Evolutionary conservation across 2,329 filamentous ascomycete species (phyloP), one percentile per base, ranked within the genome.

Genomic region (Helotiales sp.): DNA sequence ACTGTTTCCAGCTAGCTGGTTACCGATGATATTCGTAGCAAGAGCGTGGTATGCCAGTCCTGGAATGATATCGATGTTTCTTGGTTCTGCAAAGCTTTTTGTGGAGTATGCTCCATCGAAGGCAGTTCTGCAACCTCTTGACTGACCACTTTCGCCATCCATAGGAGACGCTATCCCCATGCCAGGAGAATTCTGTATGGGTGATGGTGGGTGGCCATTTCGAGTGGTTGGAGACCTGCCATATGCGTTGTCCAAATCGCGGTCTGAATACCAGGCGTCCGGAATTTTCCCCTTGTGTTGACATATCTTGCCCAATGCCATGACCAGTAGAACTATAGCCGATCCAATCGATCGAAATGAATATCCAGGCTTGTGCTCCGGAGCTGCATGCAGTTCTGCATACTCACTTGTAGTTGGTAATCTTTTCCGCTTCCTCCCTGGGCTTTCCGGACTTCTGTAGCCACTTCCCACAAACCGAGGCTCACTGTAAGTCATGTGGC

Each of bases 281-380:
- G 86, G 86, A 3, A 90, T 82, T 69, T 80, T 82, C 0, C 83
- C 82, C 54, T 82, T 83, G 71, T 85, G 79, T 8, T 83, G 77
- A 74, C 92, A 95, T 13, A 98, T 91, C 75, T 93, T 93, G n/a
- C 96, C 96, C 6, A 99, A 81, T 0, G 95, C 95, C 63, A 98
- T 83, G 0, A 97, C 88, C 4, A 95, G 83, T 2, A 97, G 84
- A 1, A 97, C 87, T 45, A 98, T 84, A 0, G 93, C 93, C 72
- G 92, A 97, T 62, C 89, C 86, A 17, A 96, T 88, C 7, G 91
- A 93, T 61, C 90, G 84, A 71, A 85, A 86, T 2, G 87, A 87
- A 65, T 82, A 82, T 2, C 83, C 82, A 6, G 81, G 79, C 71
- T 83, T 85, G 22, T 71, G 63, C 24, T 76, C 74, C 22, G 61